A percentile compares a stretch with the other conserved stretches of the same genome.
Conservation (phyloP, 2,329 filamentous ascomycete genomes). For the Magnaporthiopsis rhizophila region DNA sequence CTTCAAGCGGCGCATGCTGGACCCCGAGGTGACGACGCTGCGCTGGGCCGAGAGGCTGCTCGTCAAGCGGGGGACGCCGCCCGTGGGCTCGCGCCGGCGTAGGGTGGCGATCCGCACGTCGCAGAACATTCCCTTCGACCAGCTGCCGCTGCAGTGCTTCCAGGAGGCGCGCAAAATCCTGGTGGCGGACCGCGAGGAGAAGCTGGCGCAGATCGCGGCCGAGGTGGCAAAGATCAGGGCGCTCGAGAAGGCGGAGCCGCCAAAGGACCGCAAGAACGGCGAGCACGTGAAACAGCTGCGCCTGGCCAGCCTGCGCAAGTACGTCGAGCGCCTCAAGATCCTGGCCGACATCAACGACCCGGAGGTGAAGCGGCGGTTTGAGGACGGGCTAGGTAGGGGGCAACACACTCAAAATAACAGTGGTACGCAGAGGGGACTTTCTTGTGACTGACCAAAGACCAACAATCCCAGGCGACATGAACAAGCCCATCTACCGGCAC, state of each 20-base stretch:
- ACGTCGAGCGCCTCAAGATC: conserved; percentile 77
- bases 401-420: background rate
- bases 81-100: conserved; percentile 77
- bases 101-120: conserved; percentile 61
- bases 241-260: conserved; percentile 51
- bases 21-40: conserved; percentile 62
- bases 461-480: conserved; percentile 72
- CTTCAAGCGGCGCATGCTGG: conserved; percentile 37
- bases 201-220: conserved; percentile 62
- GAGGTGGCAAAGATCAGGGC: conserved; percentile 62
- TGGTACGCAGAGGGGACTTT: background rate
- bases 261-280: conserved; percentile 42
- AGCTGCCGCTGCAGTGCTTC: conserved; percentile 94
- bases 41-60: conserved; percentile 59
- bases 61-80: conserved; percentile 58
- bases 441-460: background rate
- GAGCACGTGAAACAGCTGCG: conserved; percentile 56
- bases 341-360: conserved; percentile 93
- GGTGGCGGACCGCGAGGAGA: conserved; percentile 70
- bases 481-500: conserved; percentile 89
- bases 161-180: conserved; percentile 88
- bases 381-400: conserved; percentile 83
- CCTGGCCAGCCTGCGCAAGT: conserved; percentile 60
- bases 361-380: conserved; percentile 83
- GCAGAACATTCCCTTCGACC: conserved; percentile 74